phyloP scores from a whole-genome alignment of 228 moss, liverwort and hornwort species.

The Sphagnum magellanicum region DNA sequence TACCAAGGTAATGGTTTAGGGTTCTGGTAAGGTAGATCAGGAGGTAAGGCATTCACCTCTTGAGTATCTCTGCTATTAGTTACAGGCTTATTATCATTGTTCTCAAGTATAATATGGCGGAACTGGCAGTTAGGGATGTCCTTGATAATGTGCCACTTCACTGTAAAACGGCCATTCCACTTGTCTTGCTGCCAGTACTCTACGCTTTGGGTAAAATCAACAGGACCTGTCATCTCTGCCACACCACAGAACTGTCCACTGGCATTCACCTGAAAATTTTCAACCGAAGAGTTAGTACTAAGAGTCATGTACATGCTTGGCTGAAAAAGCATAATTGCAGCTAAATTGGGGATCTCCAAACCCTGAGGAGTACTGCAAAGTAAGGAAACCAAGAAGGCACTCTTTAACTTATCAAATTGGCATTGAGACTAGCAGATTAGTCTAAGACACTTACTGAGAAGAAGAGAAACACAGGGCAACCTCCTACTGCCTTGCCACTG shows the following conservation, averaged over 20 bases:
- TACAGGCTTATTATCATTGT: constrained; percentile 55
- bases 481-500: constrained; percentile 16
- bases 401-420: background rate
- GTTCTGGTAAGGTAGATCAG: background rate
- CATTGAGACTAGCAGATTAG: background rate
- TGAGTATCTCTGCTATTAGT: constrained; percentile 59
- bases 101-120: constrained; percentile 54
- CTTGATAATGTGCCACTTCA: constrained; percentile 59
- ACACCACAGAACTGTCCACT: constrained; percentile 64
- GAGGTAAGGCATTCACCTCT: constrained; percentile 19
- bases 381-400: background rate
- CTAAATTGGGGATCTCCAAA: background rate
- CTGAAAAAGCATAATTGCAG: background rate
- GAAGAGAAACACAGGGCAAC: constrained; percentile 44
- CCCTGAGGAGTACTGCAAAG: no score
- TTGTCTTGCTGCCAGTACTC: constrained; percentile 64
- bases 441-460: constrained; percentile 34
- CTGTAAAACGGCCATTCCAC: constrained; percentile 53
- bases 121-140: constrained; percentile 55
- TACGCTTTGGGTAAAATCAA: constrained; percentile 50
- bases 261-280: constrained; percentile 37
- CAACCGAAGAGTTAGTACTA: background rate
- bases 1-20: background rate
- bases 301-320: background rate
- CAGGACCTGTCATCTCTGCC: constrained; percentile 45